Evolutionary conservation across 257 asterid species (phyloP), one percentile per base, ranked within the genome.

Genomic region (Salvia splendens): DNA sequence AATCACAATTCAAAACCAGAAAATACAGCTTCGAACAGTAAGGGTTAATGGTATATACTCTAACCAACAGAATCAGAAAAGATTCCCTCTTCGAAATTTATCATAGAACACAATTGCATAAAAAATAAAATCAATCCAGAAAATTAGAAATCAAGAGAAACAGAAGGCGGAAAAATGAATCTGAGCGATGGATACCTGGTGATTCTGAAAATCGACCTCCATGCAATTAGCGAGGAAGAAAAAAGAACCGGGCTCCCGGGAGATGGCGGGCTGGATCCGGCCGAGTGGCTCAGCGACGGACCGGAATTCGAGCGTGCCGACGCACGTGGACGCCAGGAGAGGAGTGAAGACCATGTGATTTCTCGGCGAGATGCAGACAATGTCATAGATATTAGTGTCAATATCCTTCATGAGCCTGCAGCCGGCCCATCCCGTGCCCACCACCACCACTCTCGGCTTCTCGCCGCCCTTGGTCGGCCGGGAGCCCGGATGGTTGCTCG

Each of bases 281-380:
- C 89, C 93, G 47, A 94, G 85, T 51, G 96, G 97, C 77, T 94
- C 99, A 14, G 96, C 96, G 2, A 94, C 99, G 3, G 99, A 94
- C 67, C 99, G 89, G 83, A 94, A 94, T 65, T 94, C 99, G 4
- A 94, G 96, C 30, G 99, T 94, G 7, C 99, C 99, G 45, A 94
- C 99, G 70, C 99, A 94, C 35, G 99, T 94, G 30, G 99, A 94
- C 10, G 99, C 99, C 33, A 94, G 77, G 53, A 94, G 73, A n/a
- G 99, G 99, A 30, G 99, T 90, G 71, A 93, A 93, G 12, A 93
- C 99, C 99, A 88, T 94, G 83, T 94, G 99, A 12, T 94, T 94
- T 75, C 99, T 84, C 0, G 97, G 99, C 2, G 99, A 94, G 30
- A 94, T 89, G 55, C 96, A 86, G 2, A 91, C 96, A 36, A 94